phyloP scores from a whole-genome alignment of 176 grass and related monocot species.

The Dendrocalamus sinicus region DNA sequence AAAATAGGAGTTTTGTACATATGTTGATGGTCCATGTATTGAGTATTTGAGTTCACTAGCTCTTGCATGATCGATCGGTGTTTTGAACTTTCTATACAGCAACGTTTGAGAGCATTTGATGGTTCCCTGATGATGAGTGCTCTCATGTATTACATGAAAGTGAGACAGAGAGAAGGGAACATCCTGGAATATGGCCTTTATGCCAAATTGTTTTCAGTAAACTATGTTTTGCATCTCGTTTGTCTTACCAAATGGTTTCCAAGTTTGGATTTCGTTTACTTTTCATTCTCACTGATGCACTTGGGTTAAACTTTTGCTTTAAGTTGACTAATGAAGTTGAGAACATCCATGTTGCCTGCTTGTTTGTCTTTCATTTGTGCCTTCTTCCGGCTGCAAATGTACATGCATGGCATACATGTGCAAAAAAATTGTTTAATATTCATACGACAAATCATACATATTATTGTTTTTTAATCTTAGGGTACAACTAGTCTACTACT shows the following conservation, averaged over 20 bases:
- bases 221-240: neutral
- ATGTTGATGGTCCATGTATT: conserved; percentile 3
- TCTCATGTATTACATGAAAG: neutral
- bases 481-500: neutral
- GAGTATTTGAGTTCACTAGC: neutral
- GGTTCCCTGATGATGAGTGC: conserved; percentile 4
- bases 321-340: neutral
- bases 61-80: neutral
- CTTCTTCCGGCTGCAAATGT: neutral
- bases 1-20: neutral
- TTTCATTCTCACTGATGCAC: neutral
- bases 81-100: neutral
- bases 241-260: neutral
- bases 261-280: neutral
- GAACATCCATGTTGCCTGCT: neutral
- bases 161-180: neutral
- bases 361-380: conserved; percentile 18
- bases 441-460: neutral
- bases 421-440: neutral
- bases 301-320: conserved; percentile 10
- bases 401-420: conserved; percentile 14
- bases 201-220: neutral
- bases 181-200: conserved; percentile 14
- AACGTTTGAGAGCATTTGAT: conserved; percentile 5
- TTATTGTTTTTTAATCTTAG: neutral